Conservation (phyloP, 2,329 filamentous ascomycete species). For the Alternaria metachromatica region DNA sequence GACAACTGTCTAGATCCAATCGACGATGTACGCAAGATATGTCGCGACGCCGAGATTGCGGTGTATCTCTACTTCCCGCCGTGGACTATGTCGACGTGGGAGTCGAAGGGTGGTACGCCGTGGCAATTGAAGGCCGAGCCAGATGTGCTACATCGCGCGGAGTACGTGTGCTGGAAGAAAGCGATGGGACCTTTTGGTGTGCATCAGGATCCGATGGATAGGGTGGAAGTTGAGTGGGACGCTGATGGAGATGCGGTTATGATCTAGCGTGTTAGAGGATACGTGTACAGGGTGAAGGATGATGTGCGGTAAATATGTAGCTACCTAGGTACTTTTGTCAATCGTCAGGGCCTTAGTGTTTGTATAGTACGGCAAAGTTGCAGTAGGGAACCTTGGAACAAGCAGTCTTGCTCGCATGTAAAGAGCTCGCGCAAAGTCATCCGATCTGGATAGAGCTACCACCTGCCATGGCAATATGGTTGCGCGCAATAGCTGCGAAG, state of each 20-base stretch:
- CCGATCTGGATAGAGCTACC: background rate
- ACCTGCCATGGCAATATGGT: background rate
- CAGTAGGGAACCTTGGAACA: background rate
- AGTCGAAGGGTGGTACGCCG: constrained; percentile 6
- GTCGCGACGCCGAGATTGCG: constrained; percentile 3
- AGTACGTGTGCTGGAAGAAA: background rate
- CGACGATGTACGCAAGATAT: background rate
- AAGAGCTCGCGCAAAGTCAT: background rate
- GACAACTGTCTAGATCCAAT: background rate
- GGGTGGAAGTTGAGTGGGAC: constrained; percentile 11
- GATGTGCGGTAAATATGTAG: background rate
- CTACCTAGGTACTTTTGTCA: background rate
- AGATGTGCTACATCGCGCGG: background rate
- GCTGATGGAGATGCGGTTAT: constrained; percentile 12
- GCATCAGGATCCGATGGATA: background rate
- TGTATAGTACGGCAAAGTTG: too few relatives aligned
- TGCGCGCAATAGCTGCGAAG: background rate
- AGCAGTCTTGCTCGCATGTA: background rate
- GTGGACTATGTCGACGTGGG: constrained; percentile 12
- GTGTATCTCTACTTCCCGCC: constrained; percentile 17
- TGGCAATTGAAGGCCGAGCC: constrained; percentile 10
- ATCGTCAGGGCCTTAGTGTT: too few relatives aligned
- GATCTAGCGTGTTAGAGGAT: background rate
- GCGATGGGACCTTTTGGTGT: background rate
- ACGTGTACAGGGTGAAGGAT: background rate